Conservation (phyloP, 208 protist genomes). For the Novymonas esmeraldas region DNA sequence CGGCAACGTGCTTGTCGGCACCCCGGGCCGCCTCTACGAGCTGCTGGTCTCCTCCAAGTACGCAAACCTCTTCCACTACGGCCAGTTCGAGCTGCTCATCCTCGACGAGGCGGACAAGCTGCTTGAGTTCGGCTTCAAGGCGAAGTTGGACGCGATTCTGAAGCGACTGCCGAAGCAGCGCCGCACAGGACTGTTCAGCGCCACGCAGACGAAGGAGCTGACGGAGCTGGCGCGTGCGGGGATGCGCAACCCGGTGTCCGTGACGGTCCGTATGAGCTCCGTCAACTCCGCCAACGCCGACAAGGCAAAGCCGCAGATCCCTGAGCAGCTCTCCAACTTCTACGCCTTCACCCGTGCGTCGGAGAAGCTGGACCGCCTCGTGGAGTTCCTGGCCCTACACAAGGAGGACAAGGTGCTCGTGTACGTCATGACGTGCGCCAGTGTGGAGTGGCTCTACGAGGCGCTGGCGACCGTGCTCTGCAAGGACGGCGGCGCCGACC, state of each 20-base stretch:
- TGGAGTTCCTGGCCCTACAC: conserved; percentile 70
- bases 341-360: conserved; percentile 77
- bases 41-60: conserved; percentile 89
- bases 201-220: conserved; percentile 93
- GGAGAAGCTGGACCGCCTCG: conserved; percentile 88
- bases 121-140: conserved; percentile 93
- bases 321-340: conserved; percentile 88
- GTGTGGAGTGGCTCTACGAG: conserved; percentile 90
- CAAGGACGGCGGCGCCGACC: conserved; percentile 53
- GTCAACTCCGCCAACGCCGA: conserved; percentile 42
- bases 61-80: conserved; percentile 71
- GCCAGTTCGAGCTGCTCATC: conserved; percentile 90
- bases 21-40: conserved; percentile 91
- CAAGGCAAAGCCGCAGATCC: conserved; percentile 82
- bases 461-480: conserved; percentile 70
- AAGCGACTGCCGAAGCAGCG: conserved; percentile 90
- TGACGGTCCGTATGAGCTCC: conserved; percentile 79
- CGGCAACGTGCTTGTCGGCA: conserved; percentile 91
- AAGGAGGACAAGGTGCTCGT: conserved; percentile 87
- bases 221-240: conserved; percentile 87
- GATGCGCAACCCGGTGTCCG: conserved; percentile 91
- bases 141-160: conserved; percentile 90
- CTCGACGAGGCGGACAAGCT: conserved; percentile 95
- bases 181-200: conserved; percentile 93
- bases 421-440: conserved; percentile 94